A percentile compares a stretch with the other conserved stretches of the same genome.
phyloP scores from a whole-genome alignment of 23 red algal genomes.

The Gracilaria caudata region DNA sequence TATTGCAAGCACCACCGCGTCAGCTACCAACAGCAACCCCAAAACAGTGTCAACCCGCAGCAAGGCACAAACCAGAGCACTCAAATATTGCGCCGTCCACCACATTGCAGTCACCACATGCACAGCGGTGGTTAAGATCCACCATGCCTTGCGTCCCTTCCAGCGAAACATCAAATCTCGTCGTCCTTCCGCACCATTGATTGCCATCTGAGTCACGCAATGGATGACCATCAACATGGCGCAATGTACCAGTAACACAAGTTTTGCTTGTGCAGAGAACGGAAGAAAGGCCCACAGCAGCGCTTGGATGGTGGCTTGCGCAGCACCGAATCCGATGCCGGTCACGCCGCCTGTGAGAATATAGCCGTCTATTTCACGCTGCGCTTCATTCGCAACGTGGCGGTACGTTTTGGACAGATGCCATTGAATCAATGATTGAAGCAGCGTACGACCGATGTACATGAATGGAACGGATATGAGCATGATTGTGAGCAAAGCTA shows the following conservation, averaged over 20 bases:
- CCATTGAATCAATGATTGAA: slow-evolving; percentile 15
- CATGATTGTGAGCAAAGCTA: not conserved
- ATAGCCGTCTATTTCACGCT: slow-evolving; percentile 16
- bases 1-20: not conserved
- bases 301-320: not conserved
- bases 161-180: not conserved
- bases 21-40: not conserved
- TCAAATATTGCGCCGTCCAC: not conserved
- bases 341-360: slow-evolving; percentile 11
- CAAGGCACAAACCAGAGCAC: not conserved
- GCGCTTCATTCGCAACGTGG: not conserved
- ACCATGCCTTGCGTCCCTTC: not conserved
- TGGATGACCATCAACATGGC: not conserved
- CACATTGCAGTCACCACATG: not conserved
- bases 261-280: not conserved
- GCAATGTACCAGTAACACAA: not conserved
- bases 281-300: not conserved
- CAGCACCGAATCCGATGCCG: not conserved
- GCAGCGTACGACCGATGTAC: not conserved
- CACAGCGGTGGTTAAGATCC: not conserved
- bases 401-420: not conserved
- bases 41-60: not conserved
- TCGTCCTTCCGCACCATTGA: slow-evolving; percentile 9
- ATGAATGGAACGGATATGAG: not conserved
- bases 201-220: not conserved